Evolutionary conservation across 768 basidiomycete genomes (phyloP).

Genomic region (Tylopilus balloui): DNA sequence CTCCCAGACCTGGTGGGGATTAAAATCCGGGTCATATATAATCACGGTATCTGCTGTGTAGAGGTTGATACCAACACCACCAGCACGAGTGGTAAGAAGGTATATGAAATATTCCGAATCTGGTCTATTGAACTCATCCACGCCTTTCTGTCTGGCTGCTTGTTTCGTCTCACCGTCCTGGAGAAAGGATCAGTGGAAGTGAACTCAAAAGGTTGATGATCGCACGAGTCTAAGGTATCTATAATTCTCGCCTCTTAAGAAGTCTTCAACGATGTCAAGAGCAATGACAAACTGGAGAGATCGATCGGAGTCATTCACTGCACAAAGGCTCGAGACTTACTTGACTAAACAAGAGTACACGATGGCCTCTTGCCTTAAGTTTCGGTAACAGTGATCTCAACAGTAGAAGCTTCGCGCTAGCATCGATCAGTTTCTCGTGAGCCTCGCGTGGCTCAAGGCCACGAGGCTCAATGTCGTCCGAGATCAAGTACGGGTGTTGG

Average conservation of each 20-base stretch:
- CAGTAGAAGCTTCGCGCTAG: slow-evolving; percentile 80
- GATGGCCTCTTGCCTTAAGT: slow-evolving; percentile 79
- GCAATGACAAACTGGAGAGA: slow-evolving; percentile 76
- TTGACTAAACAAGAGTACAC: slow-evolving; percentile 89
- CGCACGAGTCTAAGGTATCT: slow-evolving; percentile 75
- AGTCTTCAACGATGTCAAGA: slow-evolving; percentile 85
- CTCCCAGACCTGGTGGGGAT: slow-evolving; percentile 80
- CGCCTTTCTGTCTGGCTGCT: slow-evolving; percentile 81
- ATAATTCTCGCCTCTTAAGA: slow-evolving; percentile 72
- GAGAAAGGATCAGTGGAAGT: slow-evolving; percentile 6
- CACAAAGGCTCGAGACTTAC: slow-evolving; percentile 37
- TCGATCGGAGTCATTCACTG: background rate
- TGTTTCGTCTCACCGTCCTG: slow-evolving; percentile 91
- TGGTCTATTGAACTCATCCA: slow-evolving; percentile 91
- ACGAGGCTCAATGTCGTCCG: slow-evolving; percentile 71
- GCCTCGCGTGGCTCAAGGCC: slow-evolving; percentile 52
- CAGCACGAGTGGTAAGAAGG: slow-evolving; percentile 87
- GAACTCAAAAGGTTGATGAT: slow-evolving; percentile 2
- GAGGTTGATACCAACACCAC: slow-evolving; percentile 90
- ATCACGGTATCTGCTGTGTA: slow-evolving; percentile 92
- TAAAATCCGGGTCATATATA: slow-evolving; percentile 94
- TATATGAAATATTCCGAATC: slow-evolving; percentile 89
- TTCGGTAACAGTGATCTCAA: slow-evolving; percentile 77
- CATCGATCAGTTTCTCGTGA: slow-evolving; percentile 78
- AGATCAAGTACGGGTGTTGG: slow-evolving; percentile 89